phyloP scores from a whole-genome alignment of 371 early-diverging fungal genomes.

The Dentiscutata heterogama region DNA sequence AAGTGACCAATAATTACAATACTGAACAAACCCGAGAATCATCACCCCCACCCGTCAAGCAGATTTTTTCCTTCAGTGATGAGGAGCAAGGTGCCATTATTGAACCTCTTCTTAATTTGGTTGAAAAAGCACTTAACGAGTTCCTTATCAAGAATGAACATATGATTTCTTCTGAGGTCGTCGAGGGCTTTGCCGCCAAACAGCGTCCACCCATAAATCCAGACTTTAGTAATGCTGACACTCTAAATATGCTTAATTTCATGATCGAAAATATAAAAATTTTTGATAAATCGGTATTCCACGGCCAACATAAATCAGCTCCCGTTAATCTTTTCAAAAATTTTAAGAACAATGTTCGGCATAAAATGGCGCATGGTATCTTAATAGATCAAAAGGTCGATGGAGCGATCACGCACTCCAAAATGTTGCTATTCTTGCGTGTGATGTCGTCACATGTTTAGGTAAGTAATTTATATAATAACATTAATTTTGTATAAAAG shows the following conservation, averaged over 20 bases:
- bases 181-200: neutral
- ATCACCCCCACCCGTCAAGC: conserved; percentile 5
- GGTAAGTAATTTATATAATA: conserved; percentile 24
- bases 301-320: conserved; percentile 16
- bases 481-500: too few species aligned
- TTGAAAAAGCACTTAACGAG: conserved; percentile 28
- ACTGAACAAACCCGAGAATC: neutral
- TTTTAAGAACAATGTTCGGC: conserved; percentile 19
- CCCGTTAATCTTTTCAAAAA: conserved; percentile 10
- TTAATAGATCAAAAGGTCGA: neutral
- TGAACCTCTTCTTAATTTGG: conserved; percentile 34
- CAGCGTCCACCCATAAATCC: neutral
- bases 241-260: neutral
- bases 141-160: conserved; percentile 36
- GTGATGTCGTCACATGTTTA: conserved; percentile 34
- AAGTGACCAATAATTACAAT: conserved; percentile 13
- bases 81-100: conserved; percentile 34
- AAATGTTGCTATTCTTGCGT: conserved; percentile 36
- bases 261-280: neutral
- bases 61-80: conserved; percentile 32
- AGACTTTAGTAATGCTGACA: neutral
- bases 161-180: neutral
- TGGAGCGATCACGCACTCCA: conserved; percentile 24
- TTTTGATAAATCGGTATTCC: conserved; percentile 12
- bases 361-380: conserved; percentile 7